Percentiles rank a stretch among this genome's conserved stretches.
These are phyloP conservation scores for Calonectria pteridis DNA, from an alignment of 2,329 filamentous ascomycete genomes.

Conservation along the genomic window DNA sequence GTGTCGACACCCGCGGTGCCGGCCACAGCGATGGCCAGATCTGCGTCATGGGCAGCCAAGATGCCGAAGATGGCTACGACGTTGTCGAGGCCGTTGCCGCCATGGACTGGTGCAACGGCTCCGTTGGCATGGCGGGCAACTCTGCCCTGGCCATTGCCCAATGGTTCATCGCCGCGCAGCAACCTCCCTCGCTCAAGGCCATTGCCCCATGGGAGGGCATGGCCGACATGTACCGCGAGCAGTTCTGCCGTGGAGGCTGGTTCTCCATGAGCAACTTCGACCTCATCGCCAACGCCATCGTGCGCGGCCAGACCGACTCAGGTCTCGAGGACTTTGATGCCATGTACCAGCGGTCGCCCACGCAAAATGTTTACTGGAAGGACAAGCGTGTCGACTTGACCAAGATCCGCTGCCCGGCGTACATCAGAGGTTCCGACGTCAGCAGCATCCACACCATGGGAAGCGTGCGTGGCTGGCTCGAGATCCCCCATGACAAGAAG, in stretches of 20 bases:
- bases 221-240: slow-evolving; percentile 21
- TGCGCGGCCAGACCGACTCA: slow-evolving; percentile 2
- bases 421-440: slow-evolving; percentile 36
- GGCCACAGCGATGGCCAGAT: slow-evolving; percentile 19
- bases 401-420: slow-evolving; percentile 34
- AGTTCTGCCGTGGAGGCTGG: slow-evolving; percentile 29
- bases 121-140: slow-evolving; percentile 46
- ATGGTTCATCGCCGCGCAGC: slow-evolving; percentile 37
- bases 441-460: slow-evolving; percentile 43
- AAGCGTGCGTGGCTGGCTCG: slow-evolving; percentile 36
- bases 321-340: slow-evolving; percentile 13
- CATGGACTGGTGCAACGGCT: slow-evolving; percentile 46
- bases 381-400: slow-evolving; percentile 29
- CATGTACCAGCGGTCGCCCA: slow-evolving; percentile 17
- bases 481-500: slow-evolving; percentile 33
- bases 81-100: slow-evolving; percentile 44
- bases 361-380: slow-evolving; percentile 18
- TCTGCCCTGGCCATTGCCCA: slow-evolving; percentile 40
- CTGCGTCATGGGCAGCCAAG: slow-evolving; percentile 32
- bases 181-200: slow-evolving; percentile 37
- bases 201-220: slow-evolving; percentile 44
- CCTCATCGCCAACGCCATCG: slow-evolving; percentile 17
- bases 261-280: slow-evolving; percentile 30
- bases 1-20: slow-evolving; percentile 15
- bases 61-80: slow-evolving; percentile 45